Evolutionary conservation across 2,329 filamentous ascomycete species (phyloP), one percentile per base, ranked within the genome.

Genomic region (Pyrenochaeta sp.): DNA sequence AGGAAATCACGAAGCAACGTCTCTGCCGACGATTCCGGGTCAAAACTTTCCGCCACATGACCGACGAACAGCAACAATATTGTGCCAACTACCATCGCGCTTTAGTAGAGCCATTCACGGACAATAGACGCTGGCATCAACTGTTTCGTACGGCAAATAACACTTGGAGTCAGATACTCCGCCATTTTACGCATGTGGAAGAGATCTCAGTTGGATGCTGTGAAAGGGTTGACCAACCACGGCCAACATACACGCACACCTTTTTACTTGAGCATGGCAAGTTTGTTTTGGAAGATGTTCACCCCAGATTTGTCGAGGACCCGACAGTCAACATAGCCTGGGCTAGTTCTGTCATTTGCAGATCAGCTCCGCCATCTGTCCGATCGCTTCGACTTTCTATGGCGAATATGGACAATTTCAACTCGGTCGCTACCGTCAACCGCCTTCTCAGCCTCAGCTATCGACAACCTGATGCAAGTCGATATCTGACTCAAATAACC

Each of bases 321-420:
- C 4, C 43, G 1, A 55, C 39, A 2, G 49, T 58, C 5, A 64
- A 64, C 30, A 44, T 51, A 37, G 56, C 49, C 0, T 64, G 61
- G 61, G 61, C 58, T n/a, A 56, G 51, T 27, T 30, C 47, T 3
- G 18, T 56, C 18, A 20, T 60, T n/a, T 11, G 54, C 2, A 27
- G 29, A 32, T 27, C 33, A 7, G 49, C 49, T 18, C 51, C 54
- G 14, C 2, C 18, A 2, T 29, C 33, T 23, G 56, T 60, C 4
- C 42, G 46, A 18, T 49, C 51, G 11, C 44, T 58, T 3, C 30
- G 39, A 4, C 49, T 64, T 5, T 51, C 49, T 27, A 48, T 56
- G 40, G 54, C 54, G 14, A 58, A 61, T 23, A 39, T 48, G 17
- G 61, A 64, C 44, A 58, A 56, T 23, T 49, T 61, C 32, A 61